Conservation (phyloP, 345 rosid genomes). For the Hibiscus mutabilis region DNA sequence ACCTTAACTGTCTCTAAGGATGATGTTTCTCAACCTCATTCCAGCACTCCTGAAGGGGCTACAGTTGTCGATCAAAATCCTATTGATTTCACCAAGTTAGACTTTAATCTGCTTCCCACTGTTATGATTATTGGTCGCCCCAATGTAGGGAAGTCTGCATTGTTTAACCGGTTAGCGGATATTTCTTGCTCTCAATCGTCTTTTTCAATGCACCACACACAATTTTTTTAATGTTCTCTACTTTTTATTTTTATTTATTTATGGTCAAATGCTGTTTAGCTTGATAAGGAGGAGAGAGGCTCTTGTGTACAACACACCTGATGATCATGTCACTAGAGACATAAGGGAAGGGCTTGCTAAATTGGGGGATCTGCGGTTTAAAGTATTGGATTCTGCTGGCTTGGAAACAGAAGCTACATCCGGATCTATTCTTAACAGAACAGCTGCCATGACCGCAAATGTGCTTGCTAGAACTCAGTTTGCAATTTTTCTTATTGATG, state of each 20-base stretch:
- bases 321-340: conserved; percentile 92
- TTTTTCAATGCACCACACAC: not conserved
- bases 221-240: not conserved
- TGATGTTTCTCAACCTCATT: conserved; percentile 13
- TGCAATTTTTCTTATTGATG: conserved; percentile 70
- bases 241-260: conserved; percentile 1
- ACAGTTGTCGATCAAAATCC: conserved; percentile 33
- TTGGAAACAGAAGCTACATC: conserved; percentile 85
- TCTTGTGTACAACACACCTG: conserved; percentile 83
- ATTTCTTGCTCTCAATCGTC: not conserved
- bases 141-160: conserved; percentile 92
- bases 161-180: conserved; percentile 69
- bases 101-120: conserved; percentile 57
- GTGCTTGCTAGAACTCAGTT: conserved; percentile 77
- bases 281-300: conserved; percentile 93
- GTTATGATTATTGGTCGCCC: conserved; percentile 88
- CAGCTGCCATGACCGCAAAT: conserved; percentile 76
- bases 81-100: conserved; percentile 66
- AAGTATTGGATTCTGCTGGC: conserved; percentile 92
- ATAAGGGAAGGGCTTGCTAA: conserved; percentile 92
- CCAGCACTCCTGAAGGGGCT: conserved; percentile 15
- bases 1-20: conserved; percentile 21
- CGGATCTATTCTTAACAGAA: conserved; percentile 81
- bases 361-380: conserved; percentile 73
- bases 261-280: conserved; percentile 28